Base-by-base conservation (phyloP, 345 rosid species). In the Arabis hirsuta region DNA sequence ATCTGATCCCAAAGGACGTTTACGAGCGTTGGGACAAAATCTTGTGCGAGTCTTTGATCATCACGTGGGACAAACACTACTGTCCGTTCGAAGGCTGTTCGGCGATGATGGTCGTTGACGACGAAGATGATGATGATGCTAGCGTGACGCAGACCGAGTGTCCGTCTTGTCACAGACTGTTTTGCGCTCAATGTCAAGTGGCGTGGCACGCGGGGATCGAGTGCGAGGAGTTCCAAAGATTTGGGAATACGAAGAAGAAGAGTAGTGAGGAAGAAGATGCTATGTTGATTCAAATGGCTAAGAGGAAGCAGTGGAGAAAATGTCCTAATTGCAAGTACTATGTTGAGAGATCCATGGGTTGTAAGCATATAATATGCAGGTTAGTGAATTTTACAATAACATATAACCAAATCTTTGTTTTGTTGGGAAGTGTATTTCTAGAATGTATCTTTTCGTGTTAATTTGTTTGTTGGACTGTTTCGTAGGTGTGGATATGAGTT, bases 21-120 rank as follows among this genome's bases (percentile, higher is more conserved):
- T 42, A 82, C 65, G 85, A 77, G 48, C 68, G 68, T 3, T 92
- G 96, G 98, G 89, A 79, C 71, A 76, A 81, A 6, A 71, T 74
- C 2, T 62, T 82, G 27, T 80, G 90, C 41, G 81, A 76, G 73
- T 84, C 79, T 32, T 7, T 82, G 73, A 76, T 92, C 24, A 13
- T 55, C 3, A 54, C 52, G 1, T 57, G 63, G n/a, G 74, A 76
- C 51, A 85, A 72, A 26, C 64, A 72, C 48, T 90, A 88, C 42
- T 92, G 98, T 60, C 98, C 96, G 10, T 90, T 78, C 73, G 84
- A 76, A 82, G 88, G 87, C 58, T 92, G 96, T 52, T 84, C 88
- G 0, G 88, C 80, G 2, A 9, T 87, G 65, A 20, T 90, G 84
- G 47, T 92, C 39, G 67, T 20, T 12, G 52, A 78, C n/a, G 80